phyloP scores from a whole-genome alignment of 169 alveolate genomes.

The Eimeria maxima region DNA sequence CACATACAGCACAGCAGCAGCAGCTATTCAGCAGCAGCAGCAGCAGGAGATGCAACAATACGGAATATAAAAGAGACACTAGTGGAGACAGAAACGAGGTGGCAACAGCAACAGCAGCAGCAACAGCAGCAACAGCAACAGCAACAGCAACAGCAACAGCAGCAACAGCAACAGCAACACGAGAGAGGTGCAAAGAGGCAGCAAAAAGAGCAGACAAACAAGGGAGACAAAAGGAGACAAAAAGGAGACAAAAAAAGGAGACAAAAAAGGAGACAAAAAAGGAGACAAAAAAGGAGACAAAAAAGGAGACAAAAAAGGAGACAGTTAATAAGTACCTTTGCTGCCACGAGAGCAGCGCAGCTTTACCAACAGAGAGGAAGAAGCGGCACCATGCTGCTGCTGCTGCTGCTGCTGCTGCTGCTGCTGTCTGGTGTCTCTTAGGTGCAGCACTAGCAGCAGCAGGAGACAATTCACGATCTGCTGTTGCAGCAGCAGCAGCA shows the following conservation, averaged over 20 bases:
- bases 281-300: neutral
- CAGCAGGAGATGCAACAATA: neutral
- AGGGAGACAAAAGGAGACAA: neutral
- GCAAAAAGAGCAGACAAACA: neutral
- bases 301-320: neutral
- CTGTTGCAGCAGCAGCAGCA: conserved; percentile 63
- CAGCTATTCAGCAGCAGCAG: neutral
- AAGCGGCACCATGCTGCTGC: conserved; percentile 58
- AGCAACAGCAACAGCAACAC: neutral
- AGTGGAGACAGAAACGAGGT: no score
- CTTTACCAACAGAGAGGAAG: neutral
- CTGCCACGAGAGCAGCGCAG: neutral
- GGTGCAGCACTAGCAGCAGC: conserved; percentile 50
- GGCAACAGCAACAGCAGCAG: no score
- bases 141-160: no score
- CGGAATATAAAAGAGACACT: no score
- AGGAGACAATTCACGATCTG: neutral
- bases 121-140: no score
- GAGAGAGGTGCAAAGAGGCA: conserved; percentile 9
- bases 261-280: neutral
- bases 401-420: conserved; percentile 6
- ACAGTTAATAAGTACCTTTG: neutral
- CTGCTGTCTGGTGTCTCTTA: conserved; percentile 7
- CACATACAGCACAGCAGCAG: neutral
- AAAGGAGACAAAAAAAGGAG: no score